These are phyloP conservation scores for Yueomyces sp. DNA, from an alignment of 805 yeast genomes.

Conservation along the genomic window DNA sequence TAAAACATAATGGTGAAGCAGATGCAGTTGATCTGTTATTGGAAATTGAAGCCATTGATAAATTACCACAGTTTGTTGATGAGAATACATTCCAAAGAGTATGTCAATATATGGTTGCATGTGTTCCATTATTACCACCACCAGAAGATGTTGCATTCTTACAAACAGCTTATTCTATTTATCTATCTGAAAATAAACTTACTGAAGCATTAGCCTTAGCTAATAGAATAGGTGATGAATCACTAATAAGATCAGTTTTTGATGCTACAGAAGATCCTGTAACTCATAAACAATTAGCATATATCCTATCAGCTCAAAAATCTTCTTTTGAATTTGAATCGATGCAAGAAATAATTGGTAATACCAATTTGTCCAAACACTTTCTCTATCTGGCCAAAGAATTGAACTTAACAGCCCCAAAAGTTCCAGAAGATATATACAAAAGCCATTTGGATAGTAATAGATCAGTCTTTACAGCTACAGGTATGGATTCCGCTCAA, in stretches of 20 bases:
- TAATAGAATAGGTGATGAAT: conserved; percentile 73
- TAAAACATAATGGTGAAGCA: conserved; percentile 93
- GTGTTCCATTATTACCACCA: conserved; percentile 93
- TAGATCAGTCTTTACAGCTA: conserved; percentile 37
- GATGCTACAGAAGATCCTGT: conserved; percentile 61
- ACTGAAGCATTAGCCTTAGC: conserved; percentile 89
- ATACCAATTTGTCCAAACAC: conserved; percentile 64
- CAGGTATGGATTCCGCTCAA: conserved; percentile 73
- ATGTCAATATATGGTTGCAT: conserved; percentile 85
- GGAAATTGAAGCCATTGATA: conserved; percentile 80
- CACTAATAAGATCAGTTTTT: conserved; percentile 65
- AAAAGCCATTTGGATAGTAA: conserved; percentile 77
- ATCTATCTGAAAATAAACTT: conserved; percentile 61
- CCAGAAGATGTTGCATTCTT: conserved; percentile 83
- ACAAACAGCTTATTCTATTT: conserved; percentile 78
- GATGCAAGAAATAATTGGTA: conserved; percentile 77
- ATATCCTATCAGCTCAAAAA: conserved; percentile 77
- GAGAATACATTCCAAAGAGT: conserved; percentile 75
- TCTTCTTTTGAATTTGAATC: conserved; percentile 61
- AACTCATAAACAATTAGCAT: conserved; percentile 81
- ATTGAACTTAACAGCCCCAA: conserved; percentile 77
- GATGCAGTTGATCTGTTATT: conserved; percentile 91
- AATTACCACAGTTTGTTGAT: conserved; percentile 74
- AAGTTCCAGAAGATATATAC: conserved; percentile 89
- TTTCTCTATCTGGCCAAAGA: conserved; percentile 73